Conservation (phyloP, 768 basidiomycete genomes). For the Dictyophora rubrovolvata region DNA sequence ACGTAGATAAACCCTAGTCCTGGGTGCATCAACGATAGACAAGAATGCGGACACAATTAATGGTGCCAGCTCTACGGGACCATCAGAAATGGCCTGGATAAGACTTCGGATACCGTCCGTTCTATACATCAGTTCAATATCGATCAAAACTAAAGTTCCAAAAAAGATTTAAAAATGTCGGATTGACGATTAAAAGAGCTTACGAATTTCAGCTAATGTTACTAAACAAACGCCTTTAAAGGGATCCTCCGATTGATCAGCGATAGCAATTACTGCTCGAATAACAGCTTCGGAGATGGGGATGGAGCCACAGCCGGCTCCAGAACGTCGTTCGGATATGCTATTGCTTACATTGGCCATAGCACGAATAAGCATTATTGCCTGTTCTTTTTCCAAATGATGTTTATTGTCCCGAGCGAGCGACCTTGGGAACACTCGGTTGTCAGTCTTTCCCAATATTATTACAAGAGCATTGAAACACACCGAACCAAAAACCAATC, state of each 20-base stretch:
- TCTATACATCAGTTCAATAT: slow-evolving; percentile 69
- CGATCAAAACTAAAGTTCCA: slow-evolving; percentile 64
- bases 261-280: slow-evolving; percentile 84
- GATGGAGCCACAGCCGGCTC: slow-evolving; percentile 32
- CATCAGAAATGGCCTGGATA: slow-evolving; percentile 81
- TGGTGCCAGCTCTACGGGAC: slow-evolving; percentile 71
- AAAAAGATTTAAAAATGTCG: neutral
- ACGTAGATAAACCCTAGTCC: slow-evolving; percentile 64
- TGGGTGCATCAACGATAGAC: slow-evolving; percentile 76
- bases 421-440: slow-evolving; percentile 39
- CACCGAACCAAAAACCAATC: slow-evolving; percentile 92
- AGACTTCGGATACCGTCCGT: slow-evolving; percentile 82
- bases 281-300: slow-evolving; percentile 69
- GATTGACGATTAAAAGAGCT: slow-evolving; percentile 19
- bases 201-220: slow-evolving; percentile 84
- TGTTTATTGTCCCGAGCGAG: slow-evolving; percentile 78
- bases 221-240: slow-evolving; percentile 75
- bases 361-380: slow-evolving; percentile 76
- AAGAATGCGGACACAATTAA: slow-evolving; percentile 74
- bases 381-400: slow-evolving; percentile 84
- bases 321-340: slow-evolving; percentile 31
- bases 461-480: slow-evolving; percentile 13
- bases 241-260: slow-evolving; percentile 73
- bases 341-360: slow-evolving; percentile 66
- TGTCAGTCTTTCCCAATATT: neutral